Base-by-base conservation (phyloP, 352 stramenopile genomes). In the Pythium diclinum region DNA sequence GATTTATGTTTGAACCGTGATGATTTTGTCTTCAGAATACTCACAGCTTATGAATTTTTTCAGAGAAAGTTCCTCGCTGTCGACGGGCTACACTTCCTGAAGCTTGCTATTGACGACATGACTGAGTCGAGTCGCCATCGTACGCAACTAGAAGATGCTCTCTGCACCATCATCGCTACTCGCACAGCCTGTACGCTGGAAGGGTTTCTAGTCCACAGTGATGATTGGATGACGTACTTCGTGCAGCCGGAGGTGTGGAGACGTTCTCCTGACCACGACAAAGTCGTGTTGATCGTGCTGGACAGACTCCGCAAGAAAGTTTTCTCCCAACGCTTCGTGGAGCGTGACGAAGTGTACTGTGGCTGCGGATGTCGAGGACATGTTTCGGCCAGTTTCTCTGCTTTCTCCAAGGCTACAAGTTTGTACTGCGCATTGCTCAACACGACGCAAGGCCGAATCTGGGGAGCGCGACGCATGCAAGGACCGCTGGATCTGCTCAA, bases 171-270 rank as follows among this genome's bases (percentile, higher is more conserved):
- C 2, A 21, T 65, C 13, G 23, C 17, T 3, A 36, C 34, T 5
- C 21, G n/a, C n/a, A 16, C 13, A 19, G 19, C 56, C 4, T 65
- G 48, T 34, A 38, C 33, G 8, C 59, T 32, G 21, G 47, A 30
- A 9, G 59, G 46, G 6, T 42, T 65, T 30, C 23, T 59, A 14
- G 48, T 53, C 10, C 59, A 65, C 14, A 25, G 33, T 19, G 8
- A 17, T 14, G 25, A 58, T 16, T 65, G 59, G 59, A 30, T 46
- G 14, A 40, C 40, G 25, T 65, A 59, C 36, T 65, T 65, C 25
- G 47, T 57, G 19, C 13, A 51, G 19, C 47, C 47, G 2, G 47
- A 32, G 23, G 21, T 40, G 0, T 65, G 59, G 59, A 23, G 17
- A 16, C 33, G 36, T 38, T 65, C 59, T 30, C 23, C 49, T 49